A percentile compares a stretch with the other conserved stretches of the same genome.
Evolutionary conservation across 1,284 basidiomycete species (phyloP).

Genomic region (Sanghuangporus weigelae): DNA sequence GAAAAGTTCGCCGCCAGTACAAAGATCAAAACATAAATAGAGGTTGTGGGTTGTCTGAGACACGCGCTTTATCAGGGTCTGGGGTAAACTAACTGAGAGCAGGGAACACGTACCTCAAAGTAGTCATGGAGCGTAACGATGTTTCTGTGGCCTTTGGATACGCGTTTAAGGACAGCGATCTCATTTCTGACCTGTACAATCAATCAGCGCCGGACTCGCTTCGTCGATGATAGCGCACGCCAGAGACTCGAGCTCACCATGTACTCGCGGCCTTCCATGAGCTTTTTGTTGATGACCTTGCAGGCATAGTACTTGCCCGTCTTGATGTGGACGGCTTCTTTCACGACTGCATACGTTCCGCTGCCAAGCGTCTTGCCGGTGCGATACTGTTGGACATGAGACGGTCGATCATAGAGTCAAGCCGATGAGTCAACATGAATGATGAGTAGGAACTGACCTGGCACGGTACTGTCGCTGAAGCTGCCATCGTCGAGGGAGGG

Average conservation of each 20-base stretch:
- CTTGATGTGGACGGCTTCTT: constrained; percentile 95
- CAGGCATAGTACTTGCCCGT: constrained; percentile 85
- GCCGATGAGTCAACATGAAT: not conserved
- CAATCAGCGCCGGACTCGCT: not conserved
- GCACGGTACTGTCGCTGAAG: constrained; percentile 16
- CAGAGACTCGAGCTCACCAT: constrained; percentile 51
- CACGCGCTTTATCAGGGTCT: not conserved
- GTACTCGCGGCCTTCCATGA: constrained; percentile 91
- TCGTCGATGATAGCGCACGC: not conserved
- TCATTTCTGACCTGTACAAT: constrained; percentile 83
- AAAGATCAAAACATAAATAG: constrained; percentile 94
- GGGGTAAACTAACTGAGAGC: not conserved
- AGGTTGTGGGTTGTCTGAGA: constrained; percentile 85
- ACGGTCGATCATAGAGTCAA: not conserved
- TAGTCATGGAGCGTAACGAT: constrained; percentile 94
- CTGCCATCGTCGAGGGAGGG: not conserved
- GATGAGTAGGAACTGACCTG: constrained; percentile 9
- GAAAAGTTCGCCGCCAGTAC: constrained; percentile 96
- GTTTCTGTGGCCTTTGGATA: constrained; percentile 87
- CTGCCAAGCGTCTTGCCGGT: constrained; percentile 91
- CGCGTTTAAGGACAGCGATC: constrained; percentile 90
- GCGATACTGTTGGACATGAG: constrained; percentile 58
- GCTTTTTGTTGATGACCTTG: constrained; percentile 95
- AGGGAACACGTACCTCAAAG: constrained; percentile 70
- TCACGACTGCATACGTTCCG: constrained; percentile 88